Conservation (phyloP, 176 grass and related monocot genomes). For the Cymbopogon citratus region DNA sequence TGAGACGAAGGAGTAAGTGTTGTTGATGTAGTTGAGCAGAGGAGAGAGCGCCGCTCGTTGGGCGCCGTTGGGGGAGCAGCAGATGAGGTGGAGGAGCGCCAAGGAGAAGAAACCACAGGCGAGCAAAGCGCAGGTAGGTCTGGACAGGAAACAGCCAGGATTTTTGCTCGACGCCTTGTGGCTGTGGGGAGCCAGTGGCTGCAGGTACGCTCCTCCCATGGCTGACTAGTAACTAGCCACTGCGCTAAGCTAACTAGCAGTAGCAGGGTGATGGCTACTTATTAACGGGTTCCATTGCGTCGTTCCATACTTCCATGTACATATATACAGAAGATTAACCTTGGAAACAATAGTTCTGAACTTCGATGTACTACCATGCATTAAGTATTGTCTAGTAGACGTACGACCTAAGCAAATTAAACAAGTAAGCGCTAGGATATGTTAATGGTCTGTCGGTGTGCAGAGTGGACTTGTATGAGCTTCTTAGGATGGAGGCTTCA, state of each 20-base stretch:
- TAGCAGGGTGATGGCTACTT: neutral
- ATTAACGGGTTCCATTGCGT: neutral
- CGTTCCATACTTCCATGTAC: neutral
- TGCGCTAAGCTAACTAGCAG: neutral
- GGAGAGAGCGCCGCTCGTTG: neutral
- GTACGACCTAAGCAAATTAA: neutral
- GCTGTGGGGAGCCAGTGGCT: neutral
- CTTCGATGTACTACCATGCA: neutral
- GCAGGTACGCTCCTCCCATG: neutral
- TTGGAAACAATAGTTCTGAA: neutral
- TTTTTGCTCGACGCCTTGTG: neutral
- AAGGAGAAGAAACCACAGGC: neutral
- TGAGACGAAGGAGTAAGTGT: slow-evolving; percentile 11
- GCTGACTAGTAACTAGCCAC: neutral
- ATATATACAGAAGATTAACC: neutral
- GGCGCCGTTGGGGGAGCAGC: neutral
- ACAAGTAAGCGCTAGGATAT: neutral
- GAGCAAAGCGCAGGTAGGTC: slow-evolving; percentile 1
- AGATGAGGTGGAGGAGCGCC: slow-evolving; percentile 19
- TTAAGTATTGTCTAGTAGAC: neutral
- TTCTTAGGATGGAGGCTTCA: too few species aligned
- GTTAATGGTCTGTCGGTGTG: neutral
- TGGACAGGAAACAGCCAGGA: neutral
- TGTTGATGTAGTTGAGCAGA: slow-evolving; percentile 19
- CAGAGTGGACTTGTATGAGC: neutral